Evolutionary conservation across 139 green algal species (phyloP), one percentile per base, ranked within the genome.

Genomic region (Asterochloris sp.): DNA sequence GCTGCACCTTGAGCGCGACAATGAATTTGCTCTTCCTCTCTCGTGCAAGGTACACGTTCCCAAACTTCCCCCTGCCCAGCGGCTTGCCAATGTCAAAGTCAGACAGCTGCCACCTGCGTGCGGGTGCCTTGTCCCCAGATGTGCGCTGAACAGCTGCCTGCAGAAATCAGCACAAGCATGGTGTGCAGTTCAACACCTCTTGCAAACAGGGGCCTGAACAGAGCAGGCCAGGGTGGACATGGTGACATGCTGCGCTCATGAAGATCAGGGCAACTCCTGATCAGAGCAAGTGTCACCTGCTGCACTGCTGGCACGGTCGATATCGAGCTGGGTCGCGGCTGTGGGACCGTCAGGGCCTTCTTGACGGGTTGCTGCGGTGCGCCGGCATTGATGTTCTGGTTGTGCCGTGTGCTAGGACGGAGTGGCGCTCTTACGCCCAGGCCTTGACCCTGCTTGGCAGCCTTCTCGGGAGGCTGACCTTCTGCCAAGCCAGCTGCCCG

Each of bases 41-140:
- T 9, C 96, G 86, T 0, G 97, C 97, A 29, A 99, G 86, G 90
- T 99, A 99, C 21, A 99, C 97, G 78, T 98, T 99, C 69, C 97
- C 97, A 89, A 99, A 99, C 84, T 99, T 99, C 76, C 97, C 97
- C 64, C 92, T 89, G 4, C 97, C 97, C 26, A 99, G 89, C 11
- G 95, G 96, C 83, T 92, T 96, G 47, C 97, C 97, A 47, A 99
- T 98, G 78, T 99, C 97, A 83, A 99, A 99, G 86, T 99, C 96
- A 13, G 81, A 84, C 11, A 99, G 89, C 82, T 89, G 86, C 96
- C 96, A 99, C 16, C 85, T 77, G 24, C 89, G 83, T 54, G 38
- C 38, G 38, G 38, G 38, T 54, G 38, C 38, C 38, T 54, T 54
- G 38, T 54, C 38, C 38, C 38, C 38, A 54, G 38, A 54, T 54